A percentile compares a stretch with the other conserved stretches of the same genome.
Conservation (phyloP, 441 rosid genomes). For the Eruca vesicaria region DNA sequence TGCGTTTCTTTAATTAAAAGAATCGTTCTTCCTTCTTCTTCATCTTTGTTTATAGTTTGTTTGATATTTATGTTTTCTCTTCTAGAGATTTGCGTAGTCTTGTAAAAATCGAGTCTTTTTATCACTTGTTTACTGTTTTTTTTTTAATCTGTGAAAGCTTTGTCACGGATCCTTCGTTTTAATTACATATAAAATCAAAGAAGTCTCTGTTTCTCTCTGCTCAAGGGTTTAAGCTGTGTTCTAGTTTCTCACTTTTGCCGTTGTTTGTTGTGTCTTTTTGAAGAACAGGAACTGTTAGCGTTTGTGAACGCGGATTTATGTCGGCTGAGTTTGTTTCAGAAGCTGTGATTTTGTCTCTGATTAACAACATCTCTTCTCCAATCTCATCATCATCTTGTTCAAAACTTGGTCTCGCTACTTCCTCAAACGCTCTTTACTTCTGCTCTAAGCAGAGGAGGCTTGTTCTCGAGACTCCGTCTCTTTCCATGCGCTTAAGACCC, state of each 20-base stretch:
- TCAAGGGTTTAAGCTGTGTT: slow-evolving; percentile 34
- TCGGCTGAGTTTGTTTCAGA: slow-evolving; percentile 72
- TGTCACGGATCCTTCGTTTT: slow-evolving; percentile 36
- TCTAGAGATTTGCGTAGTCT: slow-evolving; percentile 44
- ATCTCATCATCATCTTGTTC: slow-evolving; percentile 17
- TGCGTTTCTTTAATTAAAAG: slow-evolving; percentile 16
- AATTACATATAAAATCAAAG: slow-evolving; percentile 20
- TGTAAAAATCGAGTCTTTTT: slow-evolving; percentile 19
- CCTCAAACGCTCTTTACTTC: slow-evolving; percentile 57
- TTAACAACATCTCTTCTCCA: slow-evolving; percentile 45
- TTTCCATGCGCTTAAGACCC: slow-evolving; percentile 95
- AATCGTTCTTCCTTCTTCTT: neutral
- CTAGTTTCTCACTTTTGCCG: slow-evolving; percentile 12
- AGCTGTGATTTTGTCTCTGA: slow-evolving; percentile 63
- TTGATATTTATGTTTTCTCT: neutral
- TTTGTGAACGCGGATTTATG: slow-evolving; percentile 64
- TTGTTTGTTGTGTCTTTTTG: slow-evolving; percentile 11
- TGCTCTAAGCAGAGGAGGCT: slow-evolving; percentile 52
- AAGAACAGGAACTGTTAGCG: slow-evolving; percentile 30
- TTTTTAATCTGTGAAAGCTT: neutral
- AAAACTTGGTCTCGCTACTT: slow-evolving; percentile 23
- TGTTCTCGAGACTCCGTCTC: slow-evolving; percentile 45
- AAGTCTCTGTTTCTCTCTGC: slow-evolving; percentile 35
- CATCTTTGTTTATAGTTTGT: neutral
- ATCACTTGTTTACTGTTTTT: slow-evolving; percentile 28